A percentile compares a stretch with the other conserved stretches of the same genome.
Evolutionary conservation across 129 eudicot species (phyloP).

Genomic region (Helianthus annuus): DNA sequence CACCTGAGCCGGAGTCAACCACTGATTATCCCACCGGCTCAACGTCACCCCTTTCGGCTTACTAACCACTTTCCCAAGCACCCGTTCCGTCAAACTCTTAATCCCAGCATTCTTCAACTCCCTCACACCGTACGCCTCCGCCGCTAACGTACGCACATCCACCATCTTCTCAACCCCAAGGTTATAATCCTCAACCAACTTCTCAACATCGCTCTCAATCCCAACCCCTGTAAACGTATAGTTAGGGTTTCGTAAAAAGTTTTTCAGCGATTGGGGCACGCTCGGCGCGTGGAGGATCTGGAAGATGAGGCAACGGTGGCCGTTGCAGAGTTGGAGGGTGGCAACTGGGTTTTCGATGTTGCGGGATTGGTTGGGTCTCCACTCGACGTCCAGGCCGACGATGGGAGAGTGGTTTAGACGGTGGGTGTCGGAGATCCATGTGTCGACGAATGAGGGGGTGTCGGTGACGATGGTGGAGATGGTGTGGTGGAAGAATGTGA

Average conservation of each 20-base stretch:
- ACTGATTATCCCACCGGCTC: no score
- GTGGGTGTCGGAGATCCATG: conserved; percentile 23
- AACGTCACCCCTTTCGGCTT: no score
- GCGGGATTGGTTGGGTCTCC: conserved; percentile 33
- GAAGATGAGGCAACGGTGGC: conserved; percentile 25
- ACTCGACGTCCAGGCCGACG: conserved; percentile 48
- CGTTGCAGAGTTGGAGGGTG: conserved; percentile 33
- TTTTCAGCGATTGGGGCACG: conserved; percentile 3
- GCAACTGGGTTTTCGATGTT: conserved; percentile 34
- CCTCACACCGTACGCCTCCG: no score
- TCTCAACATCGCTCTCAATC: conserved; percentile 35
- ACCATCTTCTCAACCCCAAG: no score
- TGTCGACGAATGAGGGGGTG: conserved; percentile 17
- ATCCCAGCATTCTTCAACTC: no score
- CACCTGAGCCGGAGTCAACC: no score
- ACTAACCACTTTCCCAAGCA: no score
- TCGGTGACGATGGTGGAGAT: conserved; percentile 27
- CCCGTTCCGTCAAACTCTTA: no score
- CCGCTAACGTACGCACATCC: no score
- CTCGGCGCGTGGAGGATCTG: conserved; percentile 21
- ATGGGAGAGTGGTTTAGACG: conserved; percentile 14
- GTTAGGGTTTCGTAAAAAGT: conserved; percentile 21
- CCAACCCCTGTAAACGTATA: conserved; percentile 43
- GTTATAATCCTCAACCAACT: conserved; percentile 28
- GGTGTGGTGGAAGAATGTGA: conserved; percentile 22